Evolutionary conservation across 495 filamentous ascomycete genomes (phyloP), one percentile per base, ranked within the genome.

Genomic region (Penicillium malachiteum): DNA sequence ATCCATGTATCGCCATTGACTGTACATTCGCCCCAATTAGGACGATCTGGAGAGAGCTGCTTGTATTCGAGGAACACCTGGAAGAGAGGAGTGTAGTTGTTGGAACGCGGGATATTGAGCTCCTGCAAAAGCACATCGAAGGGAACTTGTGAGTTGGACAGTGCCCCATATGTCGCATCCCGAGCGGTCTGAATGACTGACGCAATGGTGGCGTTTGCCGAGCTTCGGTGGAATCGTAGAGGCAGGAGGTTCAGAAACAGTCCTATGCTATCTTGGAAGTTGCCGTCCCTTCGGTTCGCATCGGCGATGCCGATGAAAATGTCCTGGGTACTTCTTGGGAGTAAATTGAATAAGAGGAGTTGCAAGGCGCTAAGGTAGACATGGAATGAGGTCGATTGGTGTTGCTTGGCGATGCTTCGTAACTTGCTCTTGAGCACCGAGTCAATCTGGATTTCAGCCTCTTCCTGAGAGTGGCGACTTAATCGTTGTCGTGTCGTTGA

Each of bases 181-280:
- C 21, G 21, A 26, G 12, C 34, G 5, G 8, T 37, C 34, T 37
- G 12, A 5, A 10, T 13, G 8, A 10, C 7, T 2, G 8, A 13
- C 2, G 34, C 34, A 37, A 13, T 37, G 8, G 2, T 13, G 34
- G 12, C 7, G 34, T 37, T 5, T 37, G 9, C 34, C 7, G 34
- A 37, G 9, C 34, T 10, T 13, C 8, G 12, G 12, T 0, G 80
- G 62, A 2, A 83, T 55, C n/a, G 69, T 1, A 82, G 17, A 1
- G 80, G 64, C 0, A 83, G 60, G 9, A 83, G 52, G 56, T 84
- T 83, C 3, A 80, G 45, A 69, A 76, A 58, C 46, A 69, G 48
- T 38, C 81, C 73, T 11, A 82, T 58, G 16, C 39, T 72, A 0
- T 57, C 45, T 12, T 53, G 33, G 11, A 66, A 16, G 8, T 57